phyloP scores from a whole-genome alignment of 257 asterid genomes.

The Fraxinus anomala region DNA sequence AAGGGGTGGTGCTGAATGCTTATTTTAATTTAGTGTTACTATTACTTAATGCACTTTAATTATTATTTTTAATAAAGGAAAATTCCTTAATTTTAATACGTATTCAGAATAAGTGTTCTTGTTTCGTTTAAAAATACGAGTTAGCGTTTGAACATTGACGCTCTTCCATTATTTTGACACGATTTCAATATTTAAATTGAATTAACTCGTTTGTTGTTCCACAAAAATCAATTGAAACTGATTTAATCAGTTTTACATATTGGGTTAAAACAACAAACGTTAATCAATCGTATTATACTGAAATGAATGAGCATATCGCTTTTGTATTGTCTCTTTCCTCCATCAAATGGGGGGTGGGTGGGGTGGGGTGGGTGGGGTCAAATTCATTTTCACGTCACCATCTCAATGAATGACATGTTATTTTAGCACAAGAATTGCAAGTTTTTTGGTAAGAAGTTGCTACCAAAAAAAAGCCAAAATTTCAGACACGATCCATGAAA shows the following conservation, averaged over 20 bases:
- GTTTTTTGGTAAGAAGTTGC: not conserved
- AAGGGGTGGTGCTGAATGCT: not conserved
- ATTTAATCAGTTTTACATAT: not conserved
- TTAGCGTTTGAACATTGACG: too few species aligned
- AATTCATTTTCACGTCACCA: not conserved
- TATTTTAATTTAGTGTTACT: not conserved
- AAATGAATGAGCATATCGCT: too few species aligned
- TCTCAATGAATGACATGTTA: not conserved
- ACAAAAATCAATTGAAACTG: not conserved
- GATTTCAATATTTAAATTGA: too few species aligned
- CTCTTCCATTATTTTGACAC: too few species aligned
- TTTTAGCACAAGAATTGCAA: not conserved
- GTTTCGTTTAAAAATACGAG: too few species aligned
- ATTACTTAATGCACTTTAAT: not conserved
- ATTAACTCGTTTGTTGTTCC: not conserved
- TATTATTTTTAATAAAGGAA: not conserved
- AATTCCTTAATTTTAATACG: too few species aligned
- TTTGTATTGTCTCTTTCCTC: not conserved
- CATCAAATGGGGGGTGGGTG: not conserved
- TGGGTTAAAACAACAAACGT: not conserved
- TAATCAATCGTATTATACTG: not conserved
- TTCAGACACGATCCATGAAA: conserved; percentile 9
- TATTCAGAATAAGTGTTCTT: too few species aligned
- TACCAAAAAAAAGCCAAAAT: not conserved
- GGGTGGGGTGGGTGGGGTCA: not conserved